Conservation (phyloP, 371 early-diverging fungal species). For the Mortierella sp. region DNA sequence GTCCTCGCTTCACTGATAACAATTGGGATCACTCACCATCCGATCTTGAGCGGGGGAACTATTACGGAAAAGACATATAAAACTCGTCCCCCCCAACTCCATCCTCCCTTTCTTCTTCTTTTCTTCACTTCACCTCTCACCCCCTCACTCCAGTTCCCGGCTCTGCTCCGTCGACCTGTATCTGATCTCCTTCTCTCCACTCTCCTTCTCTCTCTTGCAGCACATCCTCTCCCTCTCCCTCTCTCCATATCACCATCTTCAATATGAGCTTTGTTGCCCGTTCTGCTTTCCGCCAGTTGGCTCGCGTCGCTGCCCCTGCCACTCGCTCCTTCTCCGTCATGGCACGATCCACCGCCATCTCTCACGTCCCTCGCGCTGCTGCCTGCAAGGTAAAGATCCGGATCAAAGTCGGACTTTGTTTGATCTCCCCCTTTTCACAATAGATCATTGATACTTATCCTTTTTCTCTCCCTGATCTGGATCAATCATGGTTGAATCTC, state of each 20-base stretch:
- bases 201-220: conserved; percentile 3
- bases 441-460: conserved; percentile 7
- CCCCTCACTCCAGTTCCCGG: neutral
- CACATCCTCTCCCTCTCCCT: conserved; percentile 1
- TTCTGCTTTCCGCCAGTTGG: conserved; percentile 51
- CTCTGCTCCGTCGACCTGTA: conserved; percentile 2
- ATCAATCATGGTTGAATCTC: neutral
- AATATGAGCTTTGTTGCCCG: conserved; percentile 54
- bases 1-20: too few relatives aligned
- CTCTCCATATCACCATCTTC: conserved; percentile 9
- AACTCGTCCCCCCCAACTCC: conserved; percentile 11
- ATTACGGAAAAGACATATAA: conserved; percentile 2
- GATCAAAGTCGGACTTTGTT: too few relatives aligned
- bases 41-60: conserved; percentile 7
- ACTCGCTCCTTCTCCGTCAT: conserved; percentile 53
- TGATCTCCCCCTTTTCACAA: too few relatives aligned
- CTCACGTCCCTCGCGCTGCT: conserved; percentile 48
- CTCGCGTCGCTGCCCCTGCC: conserved; percentile 53
- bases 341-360: conserved; percentile 47
- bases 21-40: conserved; percentile 3
- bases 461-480: neutral
- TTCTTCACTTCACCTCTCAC: conserved; percentile 5
- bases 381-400: conserved; percentile 25
- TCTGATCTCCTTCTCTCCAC: neutral
- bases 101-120: conserved; percentile 16